phyloP scores from a whole-genome alignment of 2,329 filamentous ascomycete species.

The Cryphonectria nitschkei region DNA sequence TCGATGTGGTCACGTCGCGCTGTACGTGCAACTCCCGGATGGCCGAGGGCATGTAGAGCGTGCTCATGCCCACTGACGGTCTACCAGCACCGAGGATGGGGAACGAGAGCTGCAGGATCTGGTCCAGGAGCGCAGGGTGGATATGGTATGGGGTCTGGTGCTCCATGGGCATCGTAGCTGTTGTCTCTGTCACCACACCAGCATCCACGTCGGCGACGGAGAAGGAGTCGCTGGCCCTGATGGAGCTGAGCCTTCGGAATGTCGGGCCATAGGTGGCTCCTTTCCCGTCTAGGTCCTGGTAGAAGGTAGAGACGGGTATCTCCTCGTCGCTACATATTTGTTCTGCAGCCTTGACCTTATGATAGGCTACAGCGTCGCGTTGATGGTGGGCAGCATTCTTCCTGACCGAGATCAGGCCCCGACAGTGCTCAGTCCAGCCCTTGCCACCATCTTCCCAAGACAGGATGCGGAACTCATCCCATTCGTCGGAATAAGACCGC shows the following conservation, averaged over 20 bases:
- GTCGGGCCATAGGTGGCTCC: slow-evolving; percentile 29
- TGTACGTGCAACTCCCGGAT: slow-evolving; percentile 33
- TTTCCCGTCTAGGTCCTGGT: slow-evolving; percentile 24
- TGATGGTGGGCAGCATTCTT: slow-evolving; percentile 11
- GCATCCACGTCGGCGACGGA: slow-evolving; percentile 41
- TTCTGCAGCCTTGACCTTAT: slow-evolving; percentile 17
- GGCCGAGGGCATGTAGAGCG: slow-evolving; percentile 33
- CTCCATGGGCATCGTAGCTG: slow-evolving; percentile 47
- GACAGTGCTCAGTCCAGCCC: slow-evolving; percentile 38
- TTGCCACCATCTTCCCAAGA: slow-evolving; percentile 35
- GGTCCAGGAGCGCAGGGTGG: slow-evolving; percentile 52
- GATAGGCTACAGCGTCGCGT: neutral
- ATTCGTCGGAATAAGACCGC: slow-evolving; percentile 31
- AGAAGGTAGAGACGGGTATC: slow-evolving; percentile 19
- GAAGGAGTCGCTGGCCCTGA: slow-evolving; percentile 29
- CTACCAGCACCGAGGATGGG: slow-evolving; percentile 41
- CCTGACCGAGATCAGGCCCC: slow-evolving; percentile 31
- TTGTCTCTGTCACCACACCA: slow-evolving; percentile 45
- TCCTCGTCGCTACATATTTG: slow-evolving; percentile 18
- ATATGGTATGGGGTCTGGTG: slow-evolving; percentile 49
- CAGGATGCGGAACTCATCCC: slow-evolving; percentile 38
- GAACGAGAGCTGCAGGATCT: slow-evolving; percentile 46
- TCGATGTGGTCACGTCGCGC: slow-evolving; percentile 3
- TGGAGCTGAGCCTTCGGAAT: slow-evolving; percentile 20
- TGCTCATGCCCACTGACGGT: slow-evolving; percentile 14